A percentile compares a stretch with the other conserved stretches of the same genome.
Evolutionary conservation across 345 rosid genomes (phyloP).

Genomic region (Hypericum androsaemum): DNA sequence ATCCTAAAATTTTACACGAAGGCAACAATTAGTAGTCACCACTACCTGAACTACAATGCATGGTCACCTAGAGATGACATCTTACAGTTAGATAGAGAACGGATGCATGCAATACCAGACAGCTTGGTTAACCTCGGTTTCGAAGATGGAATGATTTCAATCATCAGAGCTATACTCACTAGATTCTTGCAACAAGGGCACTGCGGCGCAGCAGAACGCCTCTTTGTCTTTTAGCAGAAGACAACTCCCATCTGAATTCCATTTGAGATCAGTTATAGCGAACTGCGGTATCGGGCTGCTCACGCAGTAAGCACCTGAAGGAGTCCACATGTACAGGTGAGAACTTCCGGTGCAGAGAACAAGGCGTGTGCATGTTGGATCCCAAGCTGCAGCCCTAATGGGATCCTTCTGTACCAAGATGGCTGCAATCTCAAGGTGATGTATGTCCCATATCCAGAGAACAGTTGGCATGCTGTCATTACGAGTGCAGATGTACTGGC

Average conservation of each 20-base stretch:
- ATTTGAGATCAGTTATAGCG: slow-evolving; percentile 62
- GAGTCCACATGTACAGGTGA: slow-evolving; percentile 90
- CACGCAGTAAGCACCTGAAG: slow-evolving; percentile 84
- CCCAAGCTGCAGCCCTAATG: slow-evolving; percentile 79
- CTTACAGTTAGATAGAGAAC: too few relatives aligned
- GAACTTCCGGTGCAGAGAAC: slow-evolving; percentile 83
- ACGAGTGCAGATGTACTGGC: slow-evolving; percentile 74
- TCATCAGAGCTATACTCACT: slow-evolving; percentile 91
- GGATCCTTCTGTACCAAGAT: slow-evolving; percentile 89
- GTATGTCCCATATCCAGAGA: slow-evolving; percentile 93
- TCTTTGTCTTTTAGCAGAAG: slow-evolving; percentile 92
- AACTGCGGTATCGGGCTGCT: slow-evolving; percentile 68
- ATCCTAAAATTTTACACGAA: too few relatives aligned
- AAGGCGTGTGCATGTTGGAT: slow-evolving; percentile 73
- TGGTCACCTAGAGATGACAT: too few relatives aligned
- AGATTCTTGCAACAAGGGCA: slow-evolving; percentile 59
- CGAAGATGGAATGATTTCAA: slow-evolving; percentile 16
- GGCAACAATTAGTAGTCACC: too few relatives aligned
- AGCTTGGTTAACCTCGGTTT: not conserved
- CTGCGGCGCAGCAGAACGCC: slow-evolving; percentile 72
- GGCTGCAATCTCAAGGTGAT: slow-evolving; percentile 72
- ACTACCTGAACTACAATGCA: too few relatives aligned
- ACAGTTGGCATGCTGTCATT: slow-evolving; percentile 88
- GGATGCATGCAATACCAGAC: not conserved
- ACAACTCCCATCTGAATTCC: slow-evolving; percentile 89